These are phyloP conservation scores for Mycena olivaceomarginata DNA, from an alignment of 768 basidiomycete genomes.

Conservation along the genomic window DNA sequence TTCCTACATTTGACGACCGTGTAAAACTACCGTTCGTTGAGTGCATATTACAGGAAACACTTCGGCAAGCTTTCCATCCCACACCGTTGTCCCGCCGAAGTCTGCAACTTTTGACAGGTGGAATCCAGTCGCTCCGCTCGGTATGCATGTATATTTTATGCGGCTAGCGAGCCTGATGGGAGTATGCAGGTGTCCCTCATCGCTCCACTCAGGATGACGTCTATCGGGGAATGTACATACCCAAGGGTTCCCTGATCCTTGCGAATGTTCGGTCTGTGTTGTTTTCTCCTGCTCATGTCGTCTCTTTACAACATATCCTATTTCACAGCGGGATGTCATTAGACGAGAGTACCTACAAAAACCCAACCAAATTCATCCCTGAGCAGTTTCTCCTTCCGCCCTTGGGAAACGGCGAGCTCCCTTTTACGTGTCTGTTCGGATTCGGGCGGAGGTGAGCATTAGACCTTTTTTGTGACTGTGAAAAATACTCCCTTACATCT, in stretches of 20 bases:
- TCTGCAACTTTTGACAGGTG: constrained; percentile 33
- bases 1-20: constrained; percentile 43
- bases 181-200: constrained; percentile 54
- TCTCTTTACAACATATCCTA: constrained; percentile 28
- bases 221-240: constrained; percentile 58
- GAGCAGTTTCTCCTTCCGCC: constrained; percentile 22
- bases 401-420: constrained; percentile 11
- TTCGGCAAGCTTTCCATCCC: constrained; percentile 34
- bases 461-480: constrained; percentile 6
- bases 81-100: constrained; percentile 15
- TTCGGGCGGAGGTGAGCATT: constrained; percentile 29
- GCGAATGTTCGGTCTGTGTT: constrained; percentile 56
- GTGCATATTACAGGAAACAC: constrained; percentile 43
- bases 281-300: constrained; percentile 23
- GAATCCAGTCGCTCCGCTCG: constrained; percentile 42
- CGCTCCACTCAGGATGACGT: constrained; percentile 53
- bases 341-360: constrained; percentile 17
- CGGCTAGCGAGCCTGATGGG: constrained; percentile 3
- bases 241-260: constrained; percentile 57
- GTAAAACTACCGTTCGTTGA: constrained; percentile 32
- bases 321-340: constrained; percentile 31
- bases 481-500: constrained; percentile 17
- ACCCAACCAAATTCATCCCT: constrained; percentile 16
- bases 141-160: background rate
- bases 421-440: constrained; percentile 22